Evolutionary conservation across 2,329 filamentous ascomycete species (phyloP).

Genomic region (Tolypocladium amazonense): DNA sequence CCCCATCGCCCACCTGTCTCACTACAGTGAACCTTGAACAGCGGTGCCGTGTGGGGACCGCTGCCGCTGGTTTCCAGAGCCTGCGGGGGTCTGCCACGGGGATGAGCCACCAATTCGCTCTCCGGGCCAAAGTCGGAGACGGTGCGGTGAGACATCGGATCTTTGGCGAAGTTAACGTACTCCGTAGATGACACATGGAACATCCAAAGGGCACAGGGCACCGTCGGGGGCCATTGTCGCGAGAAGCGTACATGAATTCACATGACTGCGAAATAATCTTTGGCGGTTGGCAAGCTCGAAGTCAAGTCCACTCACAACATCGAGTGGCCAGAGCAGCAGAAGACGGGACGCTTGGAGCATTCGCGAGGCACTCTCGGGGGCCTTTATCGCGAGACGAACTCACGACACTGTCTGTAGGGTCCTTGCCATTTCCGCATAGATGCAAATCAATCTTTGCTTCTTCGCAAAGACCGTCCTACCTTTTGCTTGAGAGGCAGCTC

Average conservation of each 20-base stretch:
- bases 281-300: background rate
- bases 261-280: background rate
- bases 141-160: background rate
- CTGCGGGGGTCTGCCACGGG: background rate
- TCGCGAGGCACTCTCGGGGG: background rate
- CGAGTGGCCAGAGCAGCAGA: background rate
- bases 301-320: background rate
- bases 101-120: background rate
- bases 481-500: background rate
- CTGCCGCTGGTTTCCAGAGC: background rate
- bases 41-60: background rate
- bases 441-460: background rate
- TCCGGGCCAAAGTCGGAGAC: background rate
- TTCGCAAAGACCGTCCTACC: background rate
- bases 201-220: background rate
- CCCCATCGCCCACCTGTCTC: background rate
- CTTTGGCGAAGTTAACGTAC: background rate
- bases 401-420: too few species aligned
- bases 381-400: background rate
- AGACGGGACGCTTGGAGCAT: background rate
- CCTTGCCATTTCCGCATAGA: too few species aligned
- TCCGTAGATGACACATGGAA: background rate
- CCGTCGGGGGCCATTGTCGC: background rate
- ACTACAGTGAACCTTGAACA: too few species aligned
- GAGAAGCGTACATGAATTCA: background rate